Evolutionary conservation across 2,329 filamentous ascomycete species (phyloP).

Genomic region (Aspergillus phoenicis): DNA sequence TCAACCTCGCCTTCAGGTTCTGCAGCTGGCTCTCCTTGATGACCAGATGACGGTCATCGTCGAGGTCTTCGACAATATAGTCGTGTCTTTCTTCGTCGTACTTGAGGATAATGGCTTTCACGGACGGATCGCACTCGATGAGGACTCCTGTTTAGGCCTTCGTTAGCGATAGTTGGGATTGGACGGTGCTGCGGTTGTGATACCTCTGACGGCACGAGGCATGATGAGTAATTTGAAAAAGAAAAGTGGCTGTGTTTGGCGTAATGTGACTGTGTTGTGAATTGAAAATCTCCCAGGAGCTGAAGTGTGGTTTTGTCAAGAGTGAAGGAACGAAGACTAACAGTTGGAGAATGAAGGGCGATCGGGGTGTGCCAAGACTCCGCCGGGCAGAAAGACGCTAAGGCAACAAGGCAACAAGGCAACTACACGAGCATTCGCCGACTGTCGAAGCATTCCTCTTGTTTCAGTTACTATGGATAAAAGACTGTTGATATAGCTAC

Average conservation of each 20-base stretch:
- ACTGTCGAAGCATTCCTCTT: too few relatives aligned
- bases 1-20: slow-evolving; percentile 45
- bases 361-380: not conserved
- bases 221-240: slow-evolving; percentile 25
- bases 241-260: not conserved
- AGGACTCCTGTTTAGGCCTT: slow-evolving; percentile 40
- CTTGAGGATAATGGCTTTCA: slow-evolving; percentile 53
- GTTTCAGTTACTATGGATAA: too few relatives aligned
- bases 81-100: slow-evolving; percentile 51
- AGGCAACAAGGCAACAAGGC: not conserved
- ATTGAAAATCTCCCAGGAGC: not conserved
- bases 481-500: not conserved
- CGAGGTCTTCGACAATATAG: slow-evolving; percentile 52
- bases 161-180: slow-evolving; percentile 6
- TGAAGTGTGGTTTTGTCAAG: too few relatives aligned
- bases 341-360: not conserved
- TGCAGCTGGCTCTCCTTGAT: slow-evolving; percentile 51
- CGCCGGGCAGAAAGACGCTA: slow-evolving; percentile 8
- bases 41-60: slow-evolving; percentile 49
- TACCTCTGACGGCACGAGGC: slow-evolving; percentile 47
- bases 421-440: not conserved
- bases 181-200: not conserved
- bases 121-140: slow-evolving; percentile 52
- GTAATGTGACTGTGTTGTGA: not conserved
- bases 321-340: not conserved